phyloP scores from a whole-genome alignment of 331 rosid genomes.

The Quercus tomentella region DNA sequence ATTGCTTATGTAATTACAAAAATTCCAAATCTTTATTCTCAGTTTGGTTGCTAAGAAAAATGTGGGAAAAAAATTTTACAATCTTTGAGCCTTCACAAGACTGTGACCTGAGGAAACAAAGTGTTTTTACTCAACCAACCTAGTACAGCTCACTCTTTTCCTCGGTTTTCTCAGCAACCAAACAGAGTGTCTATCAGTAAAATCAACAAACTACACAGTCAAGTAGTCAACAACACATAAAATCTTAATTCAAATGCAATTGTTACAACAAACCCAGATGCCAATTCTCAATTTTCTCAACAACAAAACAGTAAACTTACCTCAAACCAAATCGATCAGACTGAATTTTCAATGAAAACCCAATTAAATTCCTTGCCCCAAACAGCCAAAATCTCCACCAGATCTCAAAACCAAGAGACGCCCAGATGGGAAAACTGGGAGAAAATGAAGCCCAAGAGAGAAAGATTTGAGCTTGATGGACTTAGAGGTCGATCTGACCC shows the following conservation, averaged over 20 bases:
- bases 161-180: not conserved
- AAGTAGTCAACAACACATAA: too few relatives aligned
- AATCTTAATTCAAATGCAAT: not conserved
- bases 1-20: not conserved
- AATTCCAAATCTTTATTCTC: slow-evolving; percentile 8
- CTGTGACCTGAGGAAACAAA: slow-evolving; percentile 11
- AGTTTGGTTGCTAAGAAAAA: not conserved
- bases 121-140: not conserved
- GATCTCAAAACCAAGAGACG: slow-evolving; percentile 10
- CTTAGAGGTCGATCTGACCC: slow-evolving; percentile 29
- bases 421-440: slow-evolving; percentile 5
- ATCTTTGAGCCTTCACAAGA: slow-evolving; percentile 2
- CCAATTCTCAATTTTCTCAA: not conserved
- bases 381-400: slow-evolving; percentile 8
- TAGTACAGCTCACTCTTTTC: not conserved
- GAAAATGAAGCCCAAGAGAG: slow-evolving; percentile 18
- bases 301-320: slow-evolving; percentile 23
- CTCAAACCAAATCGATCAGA: slow-evolving; percentile 21
- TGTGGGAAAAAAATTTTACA: not conserved
- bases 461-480: slow-evolving; percentile 8
- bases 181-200: too few relatives aligned
- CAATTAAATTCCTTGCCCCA: slow-evolving; percentile 1
- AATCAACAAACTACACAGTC: too few relatives aligned
- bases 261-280: not conserved
- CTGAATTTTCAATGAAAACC: slow-evolving; percentile 22